Evolutionary conservation across 2,329 filamentous ascomycete species (phyloP), one percentile per base, ranked within the genome.

Genomic region (Drechslerella coelobrocha): DNA sequence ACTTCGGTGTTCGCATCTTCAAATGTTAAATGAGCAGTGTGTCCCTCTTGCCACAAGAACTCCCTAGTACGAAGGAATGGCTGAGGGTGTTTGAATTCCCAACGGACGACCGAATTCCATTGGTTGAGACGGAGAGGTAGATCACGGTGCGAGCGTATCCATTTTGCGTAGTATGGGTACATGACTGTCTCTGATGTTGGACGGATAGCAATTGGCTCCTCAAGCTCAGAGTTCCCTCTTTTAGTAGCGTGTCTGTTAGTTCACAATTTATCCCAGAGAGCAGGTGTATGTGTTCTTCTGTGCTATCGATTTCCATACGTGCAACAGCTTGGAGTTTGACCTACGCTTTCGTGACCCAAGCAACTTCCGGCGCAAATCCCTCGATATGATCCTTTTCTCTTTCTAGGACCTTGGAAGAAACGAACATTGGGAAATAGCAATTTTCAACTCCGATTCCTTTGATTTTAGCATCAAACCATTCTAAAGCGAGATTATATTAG

Each of bases 11-110:
- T 88, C 47, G 94, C 93, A 73, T 86, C 84, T 75, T 89, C 84
- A 79, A 96, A 87, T 0, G 90, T 96, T 76, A 97, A 80, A 80
- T 97, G 92, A 45, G 94, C 94, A 29, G 89, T 91, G 81, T 97
- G 94, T 23, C 92, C 92, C 81, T 99, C 94, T 80, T 99, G 94
- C 94, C 94, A 99, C 74, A 97, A 81, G 80, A 99, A 99, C 80
- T 99, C 94, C 79, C 95, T 85, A 48, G 93, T 93, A 76, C 93
- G 85, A 65, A 99, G 84, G 83, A 97, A 97, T 39, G 86, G 86
- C 78, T 88, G 86, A 31, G 87, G 85, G 79, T 96, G 91, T 83
- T 97, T 97, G 78, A 96, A 95, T 81, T 97, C 94, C 94, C 94
- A 97, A 76, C 93, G 87, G 52, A 97, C 89, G 24, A 91, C 88